These are phyloP conservation scores for Sporopachydermia lactativora DNA, from an alignment of 805 yeast species.

Conservation along the genomic window DNA sequence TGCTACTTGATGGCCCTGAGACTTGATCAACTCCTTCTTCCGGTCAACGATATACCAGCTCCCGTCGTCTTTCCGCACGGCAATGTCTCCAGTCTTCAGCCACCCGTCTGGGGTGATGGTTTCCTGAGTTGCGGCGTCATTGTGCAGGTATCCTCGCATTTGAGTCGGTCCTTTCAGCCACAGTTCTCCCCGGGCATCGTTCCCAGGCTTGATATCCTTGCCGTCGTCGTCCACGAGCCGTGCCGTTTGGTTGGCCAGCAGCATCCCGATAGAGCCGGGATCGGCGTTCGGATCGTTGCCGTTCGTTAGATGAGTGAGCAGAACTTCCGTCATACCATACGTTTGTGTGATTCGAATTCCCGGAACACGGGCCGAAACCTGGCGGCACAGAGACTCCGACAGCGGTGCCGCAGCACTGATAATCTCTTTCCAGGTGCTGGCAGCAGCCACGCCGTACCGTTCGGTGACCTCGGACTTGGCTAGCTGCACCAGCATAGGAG, in stretches of 20 bases:
- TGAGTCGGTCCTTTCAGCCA: slow-evolving; percentile 43
- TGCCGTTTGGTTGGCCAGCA: slow-evolving; percentile 32
- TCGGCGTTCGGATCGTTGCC: slow-evolving; percentile 27
- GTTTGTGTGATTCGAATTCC: slow-evolving; percentile 33
- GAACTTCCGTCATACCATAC: slow-evolving; percentile 53
- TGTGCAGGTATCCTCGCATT: slow-evolving; percentile 36
- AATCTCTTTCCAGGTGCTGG: slow-evolving; percentile 24
- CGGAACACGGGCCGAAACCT: slow-evolving; percentile 11
- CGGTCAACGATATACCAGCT: slow-evolving; percentile 5
- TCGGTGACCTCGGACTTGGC: slow-evolving; percentile 31
- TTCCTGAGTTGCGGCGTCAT: slow-evolving; percentile 32
- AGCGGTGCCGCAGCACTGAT: slow-evolving; percentile 36
- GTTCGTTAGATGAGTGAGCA: slow-evolving; percentile 38
- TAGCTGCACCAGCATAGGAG: slow-evolving; percentile 28
- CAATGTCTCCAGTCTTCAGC: slow-evolving; percentile 4
- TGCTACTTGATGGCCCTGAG: slow-evolving; percentile 15
- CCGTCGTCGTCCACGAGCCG: slow-evolving; percentile 11
- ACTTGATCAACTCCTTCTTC: slow-evolving; percentile 5
- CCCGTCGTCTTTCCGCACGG: background rate
- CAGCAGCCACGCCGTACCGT: slow-evolving; percentile 27
- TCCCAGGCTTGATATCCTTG: slow-evolving; percentile 4
- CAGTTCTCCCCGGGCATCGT: slow-evolving; percentile 14
- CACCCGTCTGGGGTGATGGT: slow-evolving; percentile 27
- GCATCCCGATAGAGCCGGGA: slow-evolving; percentile 33
- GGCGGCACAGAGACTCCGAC: slow-evolving; percentile 7